These are phyloP conservation scores for Saccharomyces kudriavzevii DNA, from an alignment of 805 yeast genomes.

Conservation along the genomic window DNA sequence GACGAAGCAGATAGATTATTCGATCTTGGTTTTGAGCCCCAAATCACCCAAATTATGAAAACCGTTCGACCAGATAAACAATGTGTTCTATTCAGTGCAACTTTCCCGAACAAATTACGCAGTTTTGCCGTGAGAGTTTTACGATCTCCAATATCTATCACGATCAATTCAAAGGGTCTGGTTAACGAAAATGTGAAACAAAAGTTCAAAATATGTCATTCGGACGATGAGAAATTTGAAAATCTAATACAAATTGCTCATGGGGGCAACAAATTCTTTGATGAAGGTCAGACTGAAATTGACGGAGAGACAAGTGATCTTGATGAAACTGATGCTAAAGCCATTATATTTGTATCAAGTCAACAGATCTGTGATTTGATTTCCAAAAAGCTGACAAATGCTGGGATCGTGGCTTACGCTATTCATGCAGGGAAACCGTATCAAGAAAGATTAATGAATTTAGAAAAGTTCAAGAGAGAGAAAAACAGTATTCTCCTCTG, in stretches of 20 bases:
- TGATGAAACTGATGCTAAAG: slow-evolving; percentile 36
- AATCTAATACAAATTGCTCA: slow-evolving; percentile 51
- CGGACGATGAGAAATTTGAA: slow-evolving; percentile 48
- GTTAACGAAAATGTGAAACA: slow-evolving; percentile 80
- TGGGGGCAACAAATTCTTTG: slow-evolving; percentile 12
- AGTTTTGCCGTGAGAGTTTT: slow-evolving; percentile 60
- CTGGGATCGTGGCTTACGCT: slow-evolving; percentile 46
- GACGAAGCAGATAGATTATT: slow-evolving; percentile 97
- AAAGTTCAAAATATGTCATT: slow-evolving; percentile 49
- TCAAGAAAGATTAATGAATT: slow-evolving; percentile 66
- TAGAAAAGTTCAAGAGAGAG: slow-evolving; percentile 59
- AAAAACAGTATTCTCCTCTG: slow-evolving; percentile 64
- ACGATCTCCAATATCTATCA: slow-evolving; percentile 59
- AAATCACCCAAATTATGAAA: slow-evolving; percentile 69
- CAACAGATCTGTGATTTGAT: slow-evolving; percentile 80
- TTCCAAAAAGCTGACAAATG: slow-evolving; percentile 43
- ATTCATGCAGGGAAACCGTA: slow-evolving; percentile 93
- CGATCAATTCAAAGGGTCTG: slow-evolving; percentile 70
- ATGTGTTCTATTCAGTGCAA: slow-evolving; percentile 87
- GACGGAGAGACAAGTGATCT: slow-evolving; percentile 22
- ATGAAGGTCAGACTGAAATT: neutral
- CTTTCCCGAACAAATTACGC: slow-evolving; percentile 79
- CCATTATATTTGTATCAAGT: slow-evolving; percentile 77
- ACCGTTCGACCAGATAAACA: slow-evolving; percentile 81
- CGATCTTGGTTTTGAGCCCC: slow-evolving; percentile 96